Conservation (phyloP, 2,329 filamentous ascomycete genomes). For the Eutypella sp. region DNA sequence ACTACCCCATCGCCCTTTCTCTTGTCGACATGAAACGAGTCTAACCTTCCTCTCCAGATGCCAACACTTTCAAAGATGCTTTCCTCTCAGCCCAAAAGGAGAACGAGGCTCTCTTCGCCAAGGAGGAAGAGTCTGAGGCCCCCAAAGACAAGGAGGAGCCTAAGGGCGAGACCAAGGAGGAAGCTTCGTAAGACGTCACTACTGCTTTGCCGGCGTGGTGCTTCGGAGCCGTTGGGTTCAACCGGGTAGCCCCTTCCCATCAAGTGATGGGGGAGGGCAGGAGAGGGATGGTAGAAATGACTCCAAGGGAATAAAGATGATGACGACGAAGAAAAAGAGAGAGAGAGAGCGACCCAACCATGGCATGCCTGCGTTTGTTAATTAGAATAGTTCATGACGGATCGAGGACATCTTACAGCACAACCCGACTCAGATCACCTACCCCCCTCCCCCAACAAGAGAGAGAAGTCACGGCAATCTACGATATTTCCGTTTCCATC, state of each 20-base stretch:
- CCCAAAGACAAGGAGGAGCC: constrained; percentile 22
- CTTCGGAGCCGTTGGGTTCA: background rate
- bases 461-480: too few relatives aligned
- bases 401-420: too few relatives aligned
- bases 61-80: constrained; percentile 94
- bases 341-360: too few relatives aligned
- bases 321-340: background rate
- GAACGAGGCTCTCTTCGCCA: constrained; percentile 80
- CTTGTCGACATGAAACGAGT: background rate
- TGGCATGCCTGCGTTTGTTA: too few relatives aligned
- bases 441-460: too few relatives aligned
- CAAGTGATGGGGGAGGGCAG: background rate
- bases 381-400: too few relatives aligned
- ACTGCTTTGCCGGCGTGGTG: background rate
- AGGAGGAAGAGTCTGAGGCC: constrained; percentile 31
- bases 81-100: constrained; percentile 97
- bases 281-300: too few relatives aligned
- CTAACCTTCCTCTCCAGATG: constrained; percentile 56
- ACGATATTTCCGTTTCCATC: too few relatives aligned
- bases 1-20: background rate
- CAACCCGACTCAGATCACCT: too few relatives aligned
- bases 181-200: constrained; percentile 8
- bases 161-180: constrained; percentile 20
- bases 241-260: background rate
- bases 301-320: too few relatives aligned